phyloP scores from a whole-genome alignment of 2,329 filamentous ascomycete genomes.

The Pseudogymnoascus sp. region DNA sequence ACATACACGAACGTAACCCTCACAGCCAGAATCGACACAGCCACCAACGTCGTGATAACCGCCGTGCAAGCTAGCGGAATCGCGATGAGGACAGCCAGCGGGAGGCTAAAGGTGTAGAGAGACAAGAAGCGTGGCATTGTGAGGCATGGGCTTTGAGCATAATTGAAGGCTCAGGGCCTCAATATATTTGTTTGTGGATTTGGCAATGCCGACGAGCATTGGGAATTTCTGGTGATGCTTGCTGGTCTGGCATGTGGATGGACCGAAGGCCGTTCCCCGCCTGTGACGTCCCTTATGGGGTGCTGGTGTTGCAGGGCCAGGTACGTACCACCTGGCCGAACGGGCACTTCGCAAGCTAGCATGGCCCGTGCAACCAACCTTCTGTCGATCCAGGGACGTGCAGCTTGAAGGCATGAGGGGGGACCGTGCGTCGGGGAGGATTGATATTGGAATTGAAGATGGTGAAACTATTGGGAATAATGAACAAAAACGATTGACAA shows the following conservation, averaged over 20 bases:
- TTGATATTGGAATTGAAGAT: not conserved
- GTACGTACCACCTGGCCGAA: constrained; percentile 3
- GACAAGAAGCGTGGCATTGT: constrained; percentile 46
- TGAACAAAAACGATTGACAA: not conserved
- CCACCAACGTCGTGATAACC: constrained; percentile 52
- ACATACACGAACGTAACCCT: constrained; percentile 54
- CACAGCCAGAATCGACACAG: constrained; percentile 51
- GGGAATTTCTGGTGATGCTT: not conserved
- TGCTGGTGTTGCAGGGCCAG: not conserved
- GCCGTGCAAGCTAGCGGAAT: constrained; percentile 56
- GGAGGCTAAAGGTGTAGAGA: constrained; percentile 47
- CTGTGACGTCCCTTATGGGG: constrained; percentile 3
- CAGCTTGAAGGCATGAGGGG: not conserved
- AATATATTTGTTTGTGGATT: not conserved
- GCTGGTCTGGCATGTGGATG: not conserved
- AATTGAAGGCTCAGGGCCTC: not conserved
- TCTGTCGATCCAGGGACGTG: not conserved
- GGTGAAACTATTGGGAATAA: not conserved
- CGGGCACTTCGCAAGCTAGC: not conserved
- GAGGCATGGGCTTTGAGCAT: not conserved
- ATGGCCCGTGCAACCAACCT: not conserved
- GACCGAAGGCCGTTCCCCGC: not conserved
- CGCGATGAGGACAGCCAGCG: constrained; percentile 53
- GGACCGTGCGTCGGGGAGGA: not conserved
- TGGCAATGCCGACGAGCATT: not conserved